These are phyloP conservation scores for Boletus subcaerulescens DNA, from an alignment of 768 basidiomycete species.

Conservation along the genomic window DNA sequence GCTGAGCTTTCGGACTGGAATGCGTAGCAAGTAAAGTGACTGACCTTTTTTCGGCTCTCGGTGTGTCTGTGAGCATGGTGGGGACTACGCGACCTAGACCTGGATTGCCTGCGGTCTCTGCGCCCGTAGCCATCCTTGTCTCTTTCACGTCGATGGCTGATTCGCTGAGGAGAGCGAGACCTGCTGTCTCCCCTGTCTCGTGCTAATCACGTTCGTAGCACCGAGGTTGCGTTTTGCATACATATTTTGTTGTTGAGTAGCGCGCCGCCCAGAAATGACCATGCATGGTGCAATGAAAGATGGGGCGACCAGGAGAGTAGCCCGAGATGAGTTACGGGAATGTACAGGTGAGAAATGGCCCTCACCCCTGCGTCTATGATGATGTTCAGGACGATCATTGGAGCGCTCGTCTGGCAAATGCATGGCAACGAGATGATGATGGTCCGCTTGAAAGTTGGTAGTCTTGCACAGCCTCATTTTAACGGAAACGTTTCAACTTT, in stretches of 20 bases:
- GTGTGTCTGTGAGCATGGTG: conserved; percentile 1
- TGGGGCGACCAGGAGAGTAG: conserved; percentile 26
- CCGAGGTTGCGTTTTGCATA: neutral
- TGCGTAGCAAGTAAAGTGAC: neutral
- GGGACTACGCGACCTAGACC: conserved; percentile 26
- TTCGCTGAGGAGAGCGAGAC: conserved; percentile 25
- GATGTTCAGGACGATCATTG: conserved; percentile 6
- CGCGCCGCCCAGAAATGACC: conserved; percentile 19
- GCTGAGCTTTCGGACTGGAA: neutral
- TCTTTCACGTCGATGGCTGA: conserved; percentile 5
- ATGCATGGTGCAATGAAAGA: neutral
- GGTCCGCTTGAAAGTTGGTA: no score
- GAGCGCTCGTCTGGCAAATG: conserved; percentile 7
- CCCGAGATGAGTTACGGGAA: conserved; percentile 22
- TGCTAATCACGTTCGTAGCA: conserved; percentile 8
- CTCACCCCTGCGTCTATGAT: conserved; percentile 25
- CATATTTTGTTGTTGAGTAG: conserved; percentile 1
- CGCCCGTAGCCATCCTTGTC: conserved; percentile 7
- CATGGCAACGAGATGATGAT: conserved; percentile 8
- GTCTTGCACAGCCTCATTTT: conserved; percentile 1
- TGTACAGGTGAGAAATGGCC: neutral
- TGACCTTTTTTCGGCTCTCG: conserved; percentile 8
- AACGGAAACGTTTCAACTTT: no score
- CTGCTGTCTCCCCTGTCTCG: conserved; percentile 20
- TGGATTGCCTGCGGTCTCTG: conserved; percentile 17